phyloP scores from a whole-genome alignment of 169 alveolate species.

The Plasmodium vivax region DNA sequence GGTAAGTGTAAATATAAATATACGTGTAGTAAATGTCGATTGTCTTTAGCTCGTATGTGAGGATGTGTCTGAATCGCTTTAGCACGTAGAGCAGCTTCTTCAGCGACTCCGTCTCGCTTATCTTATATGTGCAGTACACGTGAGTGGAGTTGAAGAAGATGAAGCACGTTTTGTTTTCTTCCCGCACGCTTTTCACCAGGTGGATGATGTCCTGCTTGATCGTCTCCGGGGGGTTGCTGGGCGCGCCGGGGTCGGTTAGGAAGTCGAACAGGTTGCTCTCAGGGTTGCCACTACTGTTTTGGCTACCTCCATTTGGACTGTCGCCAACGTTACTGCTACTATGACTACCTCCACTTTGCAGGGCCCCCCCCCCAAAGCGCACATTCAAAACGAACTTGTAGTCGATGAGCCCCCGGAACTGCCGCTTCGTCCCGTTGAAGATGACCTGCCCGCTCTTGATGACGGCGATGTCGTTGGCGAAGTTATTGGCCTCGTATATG shows the following conservation, averaged over 20 bases:
- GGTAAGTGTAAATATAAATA: slow-evolving; percentile 40
- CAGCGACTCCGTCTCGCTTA: slow-evolving; percentile 25
- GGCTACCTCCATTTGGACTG: background rate
- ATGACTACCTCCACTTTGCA: background rate
- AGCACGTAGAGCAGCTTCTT: slow-evolving; percentile 13
- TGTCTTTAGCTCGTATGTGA: slow-evolving; percentile 31
- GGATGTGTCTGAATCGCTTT: background rate
- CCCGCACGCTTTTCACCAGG: slow-evolving; percentile 18
- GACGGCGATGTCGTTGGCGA: slow-evolving; percentile 59
- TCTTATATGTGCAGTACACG: slow-evolving; percentile 63
- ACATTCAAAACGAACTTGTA: slow-evolving; percentile 55
- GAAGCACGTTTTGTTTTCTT: slow-evolving; percentile 51
- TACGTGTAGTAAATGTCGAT: slow-evolving; percentile 68
- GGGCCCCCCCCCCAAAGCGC: background rate
- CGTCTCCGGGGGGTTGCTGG: background rate
- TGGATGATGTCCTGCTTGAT: slow-evolving; percentile 17
- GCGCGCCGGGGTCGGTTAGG: background rate
- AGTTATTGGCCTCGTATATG: slow-evolving; percentile 66
- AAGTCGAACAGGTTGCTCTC: background rate
- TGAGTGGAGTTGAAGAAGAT: slow-evolving; percentile 39
- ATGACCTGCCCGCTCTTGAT: slow-evolving; percentile 52
- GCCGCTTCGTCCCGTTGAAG: slow-evolving; percentile 23
- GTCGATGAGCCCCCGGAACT: slow-evolving; percentile 20
- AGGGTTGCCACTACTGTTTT: background rate
- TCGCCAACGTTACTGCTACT: no score